Percentiles rank a stretch among this genome's conserved stretches.
Evolutionary conservation across 2,329 filamentous ascomycete genomes (phyloP).

Genomic region (Chaetomium sp.): DNA sequence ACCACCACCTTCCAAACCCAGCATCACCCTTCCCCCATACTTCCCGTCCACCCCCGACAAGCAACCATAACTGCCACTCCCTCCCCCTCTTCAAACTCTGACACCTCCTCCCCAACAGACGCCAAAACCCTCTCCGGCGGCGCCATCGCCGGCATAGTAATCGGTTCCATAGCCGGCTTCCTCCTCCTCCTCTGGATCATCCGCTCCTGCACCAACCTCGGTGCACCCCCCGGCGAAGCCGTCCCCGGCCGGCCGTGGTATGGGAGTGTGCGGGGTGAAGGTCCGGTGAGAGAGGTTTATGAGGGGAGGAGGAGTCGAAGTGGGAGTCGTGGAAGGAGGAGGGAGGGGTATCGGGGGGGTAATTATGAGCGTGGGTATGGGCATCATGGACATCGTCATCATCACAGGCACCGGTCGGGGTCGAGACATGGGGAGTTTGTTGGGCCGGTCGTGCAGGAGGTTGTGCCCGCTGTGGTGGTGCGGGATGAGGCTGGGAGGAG

Average conservation of each 20-base stretch:
- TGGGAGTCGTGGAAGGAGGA: background rate
- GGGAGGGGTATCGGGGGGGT: background rate
- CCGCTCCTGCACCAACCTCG: conserved; percentile 38
- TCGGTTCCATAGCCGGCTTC: conserved; percentile 41
- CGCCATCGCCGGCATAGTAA: conserved; percentile 46
- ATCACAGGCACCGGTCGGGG: too few species aligned
- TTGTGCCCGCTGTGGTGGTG: too few species aligned
- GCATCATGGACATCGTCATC: background rate
- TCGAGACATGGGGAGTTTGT: too few species aligned
- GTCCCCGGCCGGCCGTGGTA: conserved; percentile 27
- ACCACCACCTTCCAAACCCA: background rate
- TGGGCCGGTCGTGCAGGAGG: too few species aligned
- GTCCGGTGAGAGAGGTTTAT: conserved; percentile 9
- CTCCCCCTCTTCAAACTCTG: too few species aligned
- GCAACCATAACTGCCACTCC: too few species aligned
- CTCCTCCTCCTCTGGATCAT: conserved; percentile 43
- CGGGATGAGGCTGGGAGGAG: background rate
- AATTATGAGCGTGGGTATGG: background rate
- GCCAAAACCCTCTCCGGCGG: conserved; percentile 36
- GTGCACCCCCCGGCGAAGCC: conserved; percentile 28
- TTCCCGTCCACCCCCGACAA: background rate
- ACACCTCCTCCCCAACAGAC: conserved; percentile 9
- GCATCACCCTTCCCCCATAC: background rate
- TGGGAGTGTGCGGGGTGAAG: conserved; percentile 24
- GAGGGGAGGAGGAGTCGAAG: background rate